A percentile compares a stretch with the other conserved stretches of the same genome.
Conservation (phyloP, 495 filamentous ascomycete genomes). For the Geopyxis carbonaria region DNA sequence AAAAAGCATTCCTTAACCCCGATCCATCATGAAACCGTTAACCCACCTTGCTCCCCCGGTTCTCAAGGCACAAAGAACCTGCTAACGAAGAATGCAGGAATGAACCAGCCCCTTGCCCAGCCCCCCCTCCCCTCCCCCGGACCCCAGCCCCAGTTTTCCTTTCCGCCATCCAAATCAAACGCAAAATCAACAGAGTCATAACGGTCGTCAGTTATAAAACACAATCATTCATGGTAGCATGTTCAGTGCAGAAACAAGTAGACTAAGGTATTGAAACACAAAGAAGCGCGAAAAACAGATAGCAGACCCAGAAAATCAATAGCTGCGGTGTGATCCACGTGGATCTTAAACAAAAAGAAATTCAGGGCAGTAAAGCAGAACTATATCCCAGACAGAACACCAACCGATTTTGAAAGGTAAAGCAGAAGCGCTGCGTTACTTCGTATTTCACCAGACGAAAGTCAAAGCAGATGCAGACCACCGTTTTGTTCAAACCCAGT, state of each 20-base stretch:
- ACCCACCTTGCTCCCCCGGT: too few species aligned
- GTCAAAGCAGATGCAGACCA: slow-evolving; percentile 4
- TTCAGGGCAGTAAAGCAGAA: not conserved
- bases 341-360: slow-evolving; percentile 1
- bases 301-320: not conserved
- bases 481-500: slow-evolving; percentile 8
- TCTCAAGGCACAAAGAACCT: too few species aligned
- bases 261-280: not conserved
- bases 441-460: slow-evolving; percentile 6
- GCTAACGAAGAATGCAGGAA: too few species aligned
- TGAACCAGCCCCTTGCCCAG: not conserved
- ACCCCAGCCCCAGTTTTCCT: not conserved
- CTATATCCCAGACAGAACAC: slow-evolving; percentile 8
- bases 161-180: too few species aligned
- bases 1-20: too few species aligned
- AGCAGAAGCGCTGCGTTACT: slow-evolving; percentile 4
- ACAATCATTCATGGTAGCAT: slow-evolving; percentile 3
- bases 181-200: not conserved
- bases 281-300: slow-evolving; percentile 2
- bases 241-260: slow-evolving; percentile 1
- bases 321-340: too few species aligned
- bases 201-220: slow-evolving; percentile 5
- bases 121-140: not conserved
- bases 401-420: slow-evolving; percentile 4
- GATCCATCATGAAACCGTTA: too few species aligned